Evolutionary conservation across 2,329 filamentous ascomycete genomes (phyloP).

Genomic region (Huntiella savannae): DNA sequence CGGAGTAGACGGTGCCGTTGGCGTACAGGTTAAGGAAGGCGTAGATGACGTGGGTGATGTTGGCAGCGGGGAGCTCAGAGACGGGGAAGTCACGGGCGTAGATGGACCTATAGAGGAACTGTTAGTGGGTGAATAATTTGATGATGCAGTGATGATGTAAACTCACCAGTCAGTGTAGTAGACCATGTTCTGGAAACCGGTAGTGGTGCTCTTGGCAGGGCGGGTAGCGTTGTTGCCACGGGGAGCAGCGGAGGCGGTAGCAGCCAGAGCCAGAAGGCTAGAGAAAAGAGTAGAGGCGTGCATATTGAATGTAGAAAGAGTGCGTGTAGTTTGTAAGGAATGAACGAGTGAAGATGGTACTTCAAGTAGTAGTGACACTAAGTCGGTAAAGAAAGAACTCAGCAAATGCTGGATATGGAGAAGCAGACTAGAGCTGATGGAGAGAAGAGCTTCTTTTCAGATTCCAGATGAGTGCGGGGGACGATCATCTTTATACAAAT

Average conservation of each 20-base stretch:
- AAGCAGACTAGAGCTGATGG: background rate
- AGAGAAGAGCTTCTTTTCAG: background rate
- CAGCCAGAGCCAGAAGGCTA: conserved; percentile 4
- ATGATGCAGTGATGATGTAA: background rate
- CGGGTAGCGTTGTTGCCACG: background rate
- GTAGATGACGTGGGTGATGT: conserved; percentile 62
- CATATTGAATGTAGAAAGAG: conserved; percentile 2
- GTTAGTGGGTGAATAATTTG: background rate
- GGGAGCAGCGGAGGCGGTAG: background rate
- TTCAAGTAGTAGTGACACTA: background rate
- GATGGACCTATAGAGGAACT: conserved; percentile 34
- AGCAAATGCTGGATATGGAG: conserved; percentile 1
- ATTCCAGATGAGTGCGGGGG: too few species aligned
- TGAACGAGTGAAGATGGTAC: background rate
- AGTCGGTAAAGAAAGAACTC: conserved; percentile 2
- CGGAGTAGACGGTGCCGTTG: conserved; percentile 54
- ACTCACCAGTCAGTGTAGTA: conserved; percentile 11
- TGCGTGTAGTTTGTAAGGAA: background rate
- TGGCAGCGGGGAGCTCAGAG: conserved; percentile 45
- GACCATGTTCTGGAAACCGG: conserved; percentile 10
- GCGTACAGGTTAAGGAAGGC: conserved; percentile 59
- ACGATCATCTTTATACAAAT: too few species aligned
- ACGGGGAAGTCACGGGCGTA: conserved; percentile 60
- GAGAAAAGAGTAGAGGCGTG: conserved; percentile 2
- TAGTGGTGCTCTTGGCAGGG: background rate